phyloP scores from a whole-genome alignment of 2,329 filamentous ascomycete genomes.

The Geosmithia flava region DNA sequence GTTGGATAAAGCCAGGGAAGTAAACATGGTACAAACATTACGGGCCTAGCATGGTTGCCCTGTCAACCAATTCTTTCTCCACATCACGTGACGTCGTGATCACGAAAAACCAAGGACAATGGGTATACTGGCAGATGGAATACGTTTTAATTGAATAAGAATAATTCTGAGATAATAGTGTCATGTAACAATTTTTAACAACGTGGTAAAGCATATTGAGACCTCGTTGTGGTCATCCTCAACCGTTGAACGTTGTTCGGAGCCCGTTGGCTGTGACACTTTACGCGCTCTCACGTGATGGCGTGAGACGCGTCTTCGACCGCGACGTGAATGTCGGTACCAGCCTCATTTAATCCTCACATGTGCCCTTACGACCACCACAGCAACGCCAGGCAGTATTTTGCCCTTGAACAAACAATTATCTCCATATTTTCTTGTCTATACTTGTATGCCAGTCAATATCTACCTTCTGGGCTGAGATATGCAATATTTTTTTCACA shows the following conservation, averaged over 20 bases:
- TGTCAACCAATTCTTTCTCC: constrained; percentile 13
- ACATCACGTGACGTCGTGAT: neutral
- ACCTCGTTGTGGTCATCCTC: neutral
- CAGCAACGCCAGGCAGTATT: neutral
- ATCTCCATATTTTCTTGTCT: neutral
- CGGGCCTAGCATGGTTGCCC: constrained; percentile 14
- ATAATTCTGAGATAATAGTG: neutral
- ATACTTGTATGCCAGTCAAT: neutral
- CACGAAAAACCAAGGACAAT: neutral
- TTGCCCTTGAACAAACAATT: neutral
- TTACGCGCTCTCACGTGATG: constrained; percentile 23
- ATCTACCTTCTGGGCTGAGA: neutral
- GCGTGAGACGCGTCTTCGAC: constrained; percentile 16
- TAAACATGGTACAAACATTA: constrained; percentile 10
- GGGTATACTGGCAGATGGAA: too few relatives aligned
- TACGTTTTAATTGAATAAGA: neutral
- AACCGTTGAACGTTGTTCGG: neutral
- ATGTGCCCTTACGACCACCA: neutral
- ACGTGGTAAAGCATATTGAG: too few relatives aligned
- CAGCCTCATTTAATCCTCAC: neutral
- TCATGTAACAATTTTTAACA: too few relatives aligned
- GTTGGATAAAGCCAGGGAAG: neutral
- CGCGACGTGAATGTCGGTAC: neutral
- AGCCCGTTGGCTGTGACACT: constrained; percentile 7
- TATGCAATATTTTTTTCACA: neutral